Conservation (phyloP, 2,329 filamentous ascomycete species). For the Apiospora rasikravindrae region DNA sequence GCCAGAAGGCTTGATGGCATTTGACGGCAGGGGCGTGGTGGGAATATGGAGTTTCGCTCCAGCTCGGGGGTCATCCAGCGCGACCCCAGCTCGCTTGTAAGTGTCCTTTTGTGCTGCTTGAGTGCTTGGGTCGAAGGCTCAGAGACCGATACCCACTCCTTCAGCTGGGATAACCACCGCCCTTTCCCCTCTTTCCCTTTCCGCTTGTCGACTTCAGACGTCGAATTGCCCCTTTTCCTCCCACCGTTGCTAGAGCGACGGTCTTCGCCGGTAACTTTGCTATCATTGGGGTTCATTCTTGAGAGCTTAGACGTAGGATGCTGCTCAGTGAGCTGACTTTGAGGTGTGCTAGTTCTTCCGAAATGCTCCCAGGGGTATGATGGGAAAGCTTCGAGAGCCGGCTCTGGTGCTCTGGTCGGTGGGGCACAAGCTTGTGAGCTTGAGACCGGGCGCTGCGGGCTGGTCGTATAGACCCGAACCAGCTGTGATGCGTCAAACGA, state of each 20-base stretch:
- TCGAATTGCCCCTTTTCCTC: constrained; percentile 21
- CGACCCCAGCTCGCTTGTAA: constrained; percentile 50
- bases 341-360: neutral
- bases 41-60: constrained; percentile 53
- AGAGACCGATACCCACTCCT: constrained; percentile 53
- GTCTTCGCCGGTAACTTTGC: neutral
- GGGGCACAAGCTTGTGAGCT: constrained; percentile 7
- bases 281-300: constrained; percentile 23
- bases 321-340: neutral
- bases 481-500: constrained; percentile 34
- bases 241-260: constrained; percentile 7
- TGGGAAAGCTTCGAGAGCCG: neutral
- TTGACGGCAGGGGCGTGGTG: constrained; percentile 49
- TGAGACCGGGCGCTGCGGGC: constrained; percentile 15
- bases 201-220: constrained; percentile 28
- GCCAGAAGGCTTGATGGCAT: constrained; percentile 52
- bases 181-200: constrained; percentile 37
- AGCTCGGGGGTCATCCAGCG: constrained; percentile 48
- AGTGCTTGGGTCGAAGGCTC: constrained; percentile 57
- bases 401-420: neutral
- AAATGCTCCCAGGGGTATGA: neutral
- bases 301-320: neutral
- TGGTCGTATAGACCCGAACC: constrained; percentile 22
- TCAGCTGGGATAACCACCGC: constrained; percentile 51
- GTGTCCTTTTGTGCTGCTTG: constrained; percentile 50